phyloP scores from a whole-genome alignment of 495 filamentous ascomycete genomes.

The Thermothielavioides terrestris region DNA sequence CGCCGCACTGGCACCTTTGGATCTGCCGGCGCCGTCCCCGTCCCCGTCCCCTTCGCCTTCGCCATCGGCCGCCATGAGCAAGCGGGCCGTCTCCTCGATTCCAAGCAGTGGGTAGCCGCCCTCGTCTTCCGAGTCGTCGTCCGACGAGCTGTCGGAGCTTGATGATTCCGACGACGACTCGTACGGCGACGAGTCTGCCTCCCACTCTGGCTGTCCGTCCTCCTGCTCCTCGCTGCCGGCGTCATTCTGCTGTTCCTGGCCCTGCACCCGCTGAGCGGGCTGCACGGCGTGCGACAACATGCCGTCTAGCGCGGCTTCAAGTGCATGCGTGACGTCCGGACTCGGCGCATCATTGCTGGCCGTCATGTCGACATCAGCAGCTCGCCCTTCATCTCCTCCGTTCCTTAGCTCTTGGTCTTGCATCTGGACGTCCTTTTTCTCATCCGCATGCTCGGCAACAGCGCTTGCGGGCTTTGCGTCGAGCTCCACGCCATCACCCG shows the following conservation, averaged over 20 bases:
- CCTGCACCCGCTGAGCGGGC: slow-evolving; percentile 8
- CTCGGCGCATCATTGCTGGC: slow-evolving; percentile 15
- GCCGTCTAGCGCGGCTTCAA: slow-evolving; percentile 40
- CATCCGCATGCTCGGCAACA: neutral
- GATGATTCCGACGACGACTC: slow-evolving; percentile 35
- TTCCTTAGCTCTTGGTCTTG: neutral
- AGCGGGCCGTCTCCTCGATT: slow-evolving; percentile 66
- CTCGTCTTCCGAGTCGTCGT: slow-evolving; percentile 55
- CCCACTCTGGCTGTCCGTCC: slow-evolving; percentile 39
- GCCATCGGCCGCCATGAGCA: slow-evolving; percentile 62
- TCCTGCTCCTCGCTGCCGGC: slow-evolving; percentile 12
- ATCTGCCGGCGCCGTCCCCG: slow-evolving; percentile 15
- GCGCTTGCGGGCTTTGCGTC: neutral
- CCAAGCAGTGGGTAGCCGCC: slow-evolving; percentile 48
- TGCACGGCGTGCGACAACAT: slow-evolving; percentile 16
- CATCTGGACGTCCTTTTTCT: neutral
- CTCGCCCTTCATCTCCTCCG: neutral
- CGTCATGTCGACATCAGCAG: slow-evolving; percentile 1
- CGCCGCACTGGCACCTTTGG: slow-evolving; percentile 39
- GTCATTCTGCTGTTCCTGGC: slow-evolving; percentile 10
- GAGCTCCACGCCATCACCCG: slow-evolving; percentile 5
- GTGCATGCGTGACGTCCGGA: slow-evolving; percentile 33
- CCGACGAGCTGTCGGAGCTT: slow-evolving; percentile 31
- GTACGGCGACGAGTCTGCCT: slow-evolving; percentile 56
- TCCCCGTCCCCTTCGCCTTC: slow-evolving; percentile 60